Evolutionary conservation across 2,329 filamentous ascomycete species (phyloP), one percentile per base, ranked within the genome.

Genomic region (Diaporthe sp.): DNA sequence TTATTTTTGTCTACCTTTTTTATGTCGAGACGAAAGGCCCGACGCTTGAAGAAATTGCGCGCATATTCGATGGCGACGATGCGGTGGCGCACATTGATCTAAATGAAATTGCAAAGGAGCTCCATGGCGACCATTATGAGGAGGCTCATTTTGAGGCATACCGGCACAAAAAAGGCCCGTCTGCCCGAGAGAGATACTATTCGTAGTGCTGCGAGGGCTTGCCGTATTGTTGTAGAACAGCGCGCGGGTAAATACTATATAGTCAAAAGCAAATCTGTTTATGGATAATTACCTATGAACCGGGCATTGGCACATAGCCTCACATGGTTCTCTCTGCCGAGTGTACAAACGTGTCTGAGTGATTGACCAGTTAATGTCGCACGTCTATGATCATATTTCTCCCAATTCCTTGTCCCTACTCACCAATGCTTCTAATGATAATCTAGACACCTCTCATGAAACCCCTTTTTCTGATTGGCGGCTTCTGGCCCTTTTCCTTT

Each of bases 1-100:
- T 92, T 59, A 75, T 89, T 61, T 92, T 92, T 77, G 90, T 93
- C 47, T 92, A 88, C 82, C 91, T 91, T 84, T 88, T 92, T 81
- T 92, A 92, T 80, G 88, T 92, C 72, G 92, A 94, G 84, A 94
- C 92, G 25, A 91, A 90, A 79, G 92, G 92, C 4, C 91, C 91
- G 0, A 94, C 92, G 2, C 89, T 94, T 0, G 92, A 94, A 80
- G 91, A 93, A 80, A 88, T 93, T 76, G 90, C 92, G 61, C 89
- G 89, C 78, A 93, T 94, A 80, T 94, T 94, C 78, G 92, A 94
- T 78, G 92, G 91, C 51, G 88, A 91, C 37, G 85, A 88, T 44
- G 90, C 89, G 27, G 86, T 90, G 17, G 88, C 86, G 9, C 85
- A 88, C 76, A 85, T 91, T 75, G 86, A 90, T 79, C 82, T 91